Evolutionary conservation across 1,284 basidiomycete species (phyloP), one percentile per base, ranked within the genome.

Genomic region (Tetrapyrgos nigripes): DNA sequence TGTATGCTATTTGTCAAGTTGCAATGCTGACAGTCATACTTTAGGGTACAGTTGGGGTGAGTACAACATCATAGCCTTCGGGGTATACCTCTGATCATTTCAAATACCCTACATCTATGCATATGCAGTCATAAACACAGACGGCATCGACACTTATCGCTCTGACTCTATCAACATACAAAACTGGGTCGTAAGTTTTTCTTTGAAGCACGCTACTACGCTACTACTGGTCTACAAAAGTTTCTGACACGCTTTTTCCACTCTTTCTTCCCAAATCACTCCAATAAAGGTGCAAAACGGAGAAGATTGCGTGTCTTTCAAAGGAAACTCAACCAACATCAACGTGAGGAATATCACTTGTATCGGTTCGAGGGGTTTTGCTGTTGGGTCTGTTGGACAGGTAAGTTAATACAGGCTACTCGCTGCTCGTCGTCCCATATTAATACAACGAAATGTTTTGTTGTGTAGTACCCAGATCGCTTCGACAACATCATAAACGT

Each of bases 311-410:
- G 71, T 74, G 44, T 65, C 72, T 1, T 61, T 69, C 14, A 75
- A 76, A 55, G 73, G 72, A n/a, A 75, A 75, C 55, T 72, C 72
- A 4, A 71, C 72, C 10, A 74, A 75, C 53, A 73, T 75, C 17
- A 17, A 40, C 37, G 37, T 40, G 4, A 40, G 37, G 17, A 40
- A 40, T n/a, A 40, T 40, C 17, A 40, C 37, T 40, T 40, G 37
- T 40, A 40, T 40, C 37, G 37, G 37, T n/a, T 17, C 14, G 13
- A 11, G 37, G 6, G 37, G 37, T 11, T 40, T 40, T n/a, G 37
- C 37, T n/a, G 37, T 40, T 11, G 37, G 37, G 14, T 40, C 37
- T 40, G 37, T 40, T 9, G 37, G 37, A 5, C 37, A 40, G 37
- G 37, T 40, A 40, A 40, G 13, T 6, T n/a, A n/a, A n/a, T n/a